Evolutionary conservation across 2,329 filamentous ascomycete genomes (phyloP), one percentile per base, ranked within the genome.

Genomic region (Trichoderma lentiforme): DNA sequence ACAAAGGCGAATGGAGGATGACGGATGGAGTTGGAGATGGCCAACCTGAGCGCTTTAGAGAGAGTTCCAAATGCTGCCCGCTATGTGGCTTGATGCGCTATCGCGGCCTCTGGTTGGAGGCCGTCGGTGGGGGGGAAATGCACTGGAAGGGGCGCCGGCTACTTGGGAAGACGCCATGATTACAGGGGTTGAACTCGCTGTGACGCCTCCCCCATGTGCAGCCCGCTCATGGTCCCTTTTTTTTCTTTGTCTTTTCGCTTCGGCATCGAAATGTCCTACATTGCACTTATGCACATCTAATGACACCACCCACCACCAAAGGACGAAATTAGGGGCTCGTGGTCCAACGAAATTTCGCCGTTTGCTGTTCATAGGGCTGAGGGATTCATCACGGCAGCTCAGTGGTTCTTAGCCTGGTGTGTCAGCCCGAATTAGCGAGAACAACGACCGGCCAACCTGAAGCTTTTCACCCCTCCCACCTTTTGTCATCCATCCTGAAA

Each of bases 171-270:
- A 18, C 39, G 62, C 68, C 56, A 32, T 34, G 68, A 60, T 24
- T 64, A 64, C 68, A 63, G 47, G 68, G 68, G 58, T 18, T n/a
- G 14, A 34, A n/a, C 28, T 26, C 68, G 68, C 60, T 71, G 68
- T 64, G 60, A 53, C 67, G 30, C 39, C 43, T 47, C 30, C 30
- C 67, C 65, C 36, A 14, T 69, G 36, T 32, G 36, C 34, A 36
- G 34, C 34, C 34, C 34, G 7, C 56, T 47, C n/a, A 51, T n/a
- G 30, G 21, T n/a, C 47, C 63, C 30, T 56, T 53, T 66, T 56
- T 34, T 56, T 30, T 32, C 21, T 56, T 53, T 36, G 26, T 24
- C 36, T 32, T n/a, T 62, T 62, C 30, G 28, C 58, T 62, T 39
- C 28, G 26, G 21, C 58, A 18, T 18, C 30, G 12, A 62, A 21